phyloP scores from a whole-genome alignment of 306 rosid genomes.

The Glycine tomentella region DNA sequence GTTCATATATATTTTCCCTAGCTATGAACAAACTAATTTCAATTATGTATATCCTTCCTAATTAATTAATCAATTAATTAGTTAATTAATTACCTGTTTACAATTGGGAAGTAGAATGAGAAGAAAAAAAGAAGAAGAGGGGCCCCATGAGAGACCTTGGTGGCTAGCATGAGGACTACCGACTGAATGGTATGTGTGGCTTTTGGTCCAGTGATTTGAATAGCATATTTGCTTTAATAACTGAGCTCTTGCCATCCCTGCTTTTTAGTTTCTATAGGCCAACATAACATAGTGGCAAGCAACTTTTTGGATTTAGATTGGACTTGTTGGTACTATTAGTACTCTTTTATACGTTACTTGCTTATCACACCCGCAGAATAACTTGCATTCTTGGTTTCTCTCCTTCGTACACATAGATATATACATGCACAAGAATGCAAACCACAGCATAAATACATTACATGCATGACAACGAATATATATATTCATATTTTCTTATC shows the following conservation, averaged over 20 bases:
- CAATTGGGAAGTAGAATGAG: conserved; percentile 9
- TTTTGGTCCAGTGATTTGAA: conserved; percentile 56
- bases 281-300: conserved; percentile 72
- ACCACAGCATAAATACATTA: not conserved
- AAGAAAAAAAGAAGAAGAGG: not conserved
- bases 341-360: conserved; percentile 46
- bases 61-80: not conserved
- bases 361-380: conserved; percentile 36
- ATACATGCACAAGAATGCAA: conserved; percentile 49
- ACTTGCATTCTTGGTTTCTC: conserved; percentile 43
- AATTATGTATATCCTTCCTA: no score
- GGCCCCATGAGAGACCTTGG: conserved; percentile 45
- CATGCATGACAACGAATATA: conserved; percentile 12
- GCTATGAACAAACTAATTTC: no score
- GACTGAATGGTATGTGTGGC: conserved; percentile 50
- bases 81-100: not conserved
- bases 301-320: conserved; percentile 53
- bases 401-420: conserved; percentile 43
- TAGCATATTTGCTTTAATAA: conserved; percentile 61
- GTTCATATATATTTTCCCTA: no score
- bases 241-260: not conserved
- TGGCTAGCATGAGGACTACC: conserved; percentile 22
- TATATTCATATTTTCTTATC: not conserved
- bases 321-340: conserved; percentile 46
- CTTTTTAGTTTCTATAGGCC: conserved; percentile 53